Base-by-base conservation (phyloP, 108 stramenopile species). In the Schizochytrium sp. region DNA sequence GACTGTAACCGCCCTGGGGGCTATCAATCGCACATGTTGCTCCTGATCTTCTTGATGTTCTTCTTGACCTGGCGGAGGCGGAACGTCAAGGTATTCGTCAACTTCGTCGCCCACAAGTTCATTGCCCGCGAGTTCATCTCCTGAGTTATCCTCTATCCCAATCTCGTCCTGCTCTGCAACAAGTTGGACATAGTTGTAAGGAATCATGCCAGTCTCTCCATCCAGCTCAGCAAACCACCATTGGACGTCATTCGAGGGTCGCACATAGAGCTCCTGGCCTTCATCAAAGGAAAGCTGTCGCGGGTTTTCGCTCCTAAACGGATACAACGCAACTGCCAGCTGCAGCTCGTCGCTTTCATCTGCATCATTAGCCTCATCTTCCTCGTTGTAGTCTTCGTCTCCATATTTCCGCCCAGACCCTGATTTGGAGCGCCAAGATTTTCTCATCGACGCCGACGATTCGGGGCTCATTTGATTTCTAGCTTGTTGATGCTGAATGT, bases 151-250 rank as follows among this genome's bases (percentile, higher is more conserved):
- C 47, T 83, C 76, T 2, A 44, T 44, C 19, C 42, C 40, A 28
- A 69, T 38, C 5, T 15, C 64, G 7, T 83, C 76, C 28, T 83
- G 50, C 76, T 83, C 76, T 28, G 49, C 15, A 40, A 83, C 28
- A 42, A 83, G 0, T 55, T 55, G 47, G 50, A 83, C 76, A 28
- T 83, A 83, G 47, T 83, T 83, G 76, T 83, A 83, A 13, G 76
- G 76, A 50, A 83, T 55, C 50, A 83, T 49, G 2, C 76, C 76
- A 0, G 76, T 83, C 47, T 83, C 76, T 17, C 76, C 76, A 53
- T 83, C 76, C 45, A 55, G 47, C 40, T 83, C 76, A 0, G 76
- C 76, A 28, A 83, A 49, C 76, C 76, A 83, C 76, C 76, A 83
- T 28, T 83, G 76, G 50, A 55, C 45, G 38, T 55, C 76, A 42